phyloP scores from a whole-genome alignment of 106 monocot species.

The Posidonia australis region DNA sequence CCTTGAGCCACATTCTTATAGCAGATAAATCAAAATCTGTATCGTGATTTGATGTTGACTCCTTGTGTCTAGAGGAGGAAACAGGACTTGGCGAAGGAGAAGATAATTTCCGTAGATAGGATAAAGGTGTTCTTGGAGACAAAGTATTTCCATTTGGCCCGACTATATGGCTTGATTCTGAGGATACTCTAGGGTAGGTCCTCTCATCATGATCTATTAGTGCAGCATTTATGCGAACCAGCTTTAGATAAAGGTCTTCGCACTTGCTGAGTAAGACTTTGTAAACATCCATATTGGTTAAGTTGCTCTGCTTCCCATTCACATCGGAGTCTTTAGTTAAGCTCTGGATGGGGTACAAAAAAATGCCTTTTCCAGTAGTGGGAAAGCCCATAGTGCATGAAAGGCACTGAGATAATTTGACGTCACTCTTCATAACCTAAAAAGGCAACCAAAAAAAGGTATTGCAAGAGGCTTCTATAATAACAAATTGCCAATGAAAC shows the following conservation, averaged over 20 bases:
- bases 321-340: conserved; percentile 1
- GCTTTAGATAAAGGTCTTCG: conserved; percentile 39
- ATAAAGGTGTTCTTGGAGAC: conserved; percentile 38
- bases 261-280: conserved; percentile 16
- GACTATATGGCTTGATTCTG: neutral
- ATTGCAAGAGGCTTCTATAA: neutral
- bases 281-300: neutral
- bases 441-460: neutral
- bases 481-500: neutral
- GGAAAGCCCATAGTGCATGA: conserved; percentile 65
- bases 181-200: neutral
- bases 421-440: conserved; percentile 64
- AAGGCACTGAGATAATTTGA: conserved; percentile 57
- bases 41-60: conserved; percentile 4
- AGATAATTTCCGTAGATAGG: conserved; percentile 16
- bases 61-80: conserved; percentile 9
- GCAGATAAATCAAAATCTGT: conserved; percentile 23
- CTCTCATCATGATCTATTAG: neutral
- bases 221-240: conserved; percentile 18
- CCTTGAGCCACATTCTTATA: conserved; percentile 27
- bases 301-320: neutral
- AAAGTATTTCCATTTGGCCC: conserved; percentile 10
- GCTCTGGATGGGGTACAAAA: conserved; percentile 36
- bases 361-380: conserved; percentile 29
- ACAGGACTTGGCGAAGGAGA: conserved; percentile 11